Evolutionary conservation across 2,329 filamentous ascomycete species (phyloP), one percentile per base, ranked within the genome.

Genomic region (Cordyceps farinosa): DNA sequence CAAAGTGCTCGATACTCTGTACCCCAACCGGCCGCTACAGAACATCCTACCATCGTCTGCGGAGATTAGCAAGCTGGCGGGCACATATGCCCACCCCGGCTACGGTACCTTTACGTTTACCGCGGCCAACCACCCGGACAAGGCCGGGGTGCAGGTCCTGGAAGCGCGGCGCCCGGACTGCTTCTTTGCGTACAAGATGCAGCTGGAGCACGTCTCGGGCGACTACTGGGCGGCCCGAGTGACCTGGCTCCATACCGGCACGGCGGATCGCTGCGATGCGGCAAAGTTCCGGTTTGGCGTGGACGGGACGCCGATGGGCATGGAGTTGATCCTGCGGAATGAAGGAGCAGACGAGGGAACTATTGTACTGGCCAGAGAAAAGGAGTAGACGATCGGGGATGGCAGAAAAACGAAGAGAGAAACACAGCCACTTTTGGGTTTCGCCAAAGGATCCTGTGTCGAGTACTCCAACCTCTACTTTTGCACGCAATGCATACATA

Each of bases 141-240:
- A 47, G 22, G 7, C 30, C 15, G 55, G 42, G 9, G 30, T 34
- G 11, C 5, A 29, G 13, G 44, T 58, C 13, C 29, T 58, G 3
- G 55, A 44, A 17, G 27, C 55, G 1, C 8, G 17, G 27, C 42
- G 42, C 3, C 8, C 29, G 2, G 55, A 58, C 17, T 47, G 40
- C 32, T 44, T 58, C 44, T 48, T 48, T 15, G 11, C 40, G 6
- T 45, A 22, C 27, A 48, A 15, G 55, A 30, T 45, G 55, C 55
- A 47, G 5, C n/a, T 58, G 30, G 55, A 58, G 30, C 55, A 58
- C n/a, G 55, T 47, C 15, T 58, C 55, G 32, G 55, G 55, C 17
- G 55, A 58, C 15, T 58, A 32, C 17, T 58, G 55, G 55, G 17
- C 34, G 13, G 40, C 55, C 3, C 22, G 17, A 4, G 2, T 3